Base-by-base conservation (phyloP, 2,329 filamentous ascomycete genomes). In the Clathrospora elynae region DNA sequence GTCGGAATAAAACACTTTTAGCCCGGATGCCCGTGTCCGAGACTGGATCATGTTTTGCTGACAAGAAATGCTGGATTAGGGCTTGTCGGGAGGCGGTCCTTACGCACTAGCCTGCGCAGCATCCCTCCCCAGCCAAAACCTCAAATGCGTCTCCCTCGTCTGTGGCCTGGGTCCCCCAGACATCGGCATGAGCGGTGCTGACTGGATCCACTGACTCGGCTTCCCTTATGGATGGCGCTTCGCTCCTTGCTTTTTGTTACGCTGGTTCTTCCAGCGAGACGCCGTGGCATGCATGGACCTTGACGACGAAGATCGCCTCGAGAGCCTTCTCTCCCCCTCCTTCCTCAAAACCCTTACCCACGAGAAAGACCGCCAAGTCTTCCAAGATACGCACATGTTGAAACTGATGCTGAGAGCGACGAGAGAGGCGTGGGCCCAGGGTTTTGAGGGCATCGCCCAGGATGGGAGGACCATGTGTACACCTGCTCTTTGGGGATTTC, bases 121-220 rank as follows among this genome's bases (percentile, higher is more conserved):
- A 7, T 26, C 41, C 5, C 46, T 66, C 0, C 63, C 64, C 0
- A 5, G 14, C 6, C 8, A 45, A 1, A 49, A 61, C 12, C 56
- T 69, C 16, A 60, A 57, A 31, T 48, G 42, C 32, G 54, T 57
- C 1, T 46, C 58, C 11, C 32, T 69, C 0, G 49, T 69, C 16
- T 67, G 61, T 35, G 65, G 63, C 22, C 32, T 71, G 6, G 67
- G 66, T 0, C 57, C 70, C 5, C 61, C 65, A 25, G 65, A 72
- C 37, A 68, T 72, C 5, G 63, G 69, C 22, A 66, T 66, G 59
- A 51, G 40, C 10, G 63, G 67, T 7, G 61, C 61, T 6, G 37
- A 44, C 17, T 54, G 45, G 28, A 4, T 38, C 6, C 56, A 61
- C 36, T 54, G 59, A 25, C 8, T 70, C 6, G 67, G 60, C 20